Conservation (phyloP, 345 rosid genomes). For the Syzygium aromaticum region DNA sequence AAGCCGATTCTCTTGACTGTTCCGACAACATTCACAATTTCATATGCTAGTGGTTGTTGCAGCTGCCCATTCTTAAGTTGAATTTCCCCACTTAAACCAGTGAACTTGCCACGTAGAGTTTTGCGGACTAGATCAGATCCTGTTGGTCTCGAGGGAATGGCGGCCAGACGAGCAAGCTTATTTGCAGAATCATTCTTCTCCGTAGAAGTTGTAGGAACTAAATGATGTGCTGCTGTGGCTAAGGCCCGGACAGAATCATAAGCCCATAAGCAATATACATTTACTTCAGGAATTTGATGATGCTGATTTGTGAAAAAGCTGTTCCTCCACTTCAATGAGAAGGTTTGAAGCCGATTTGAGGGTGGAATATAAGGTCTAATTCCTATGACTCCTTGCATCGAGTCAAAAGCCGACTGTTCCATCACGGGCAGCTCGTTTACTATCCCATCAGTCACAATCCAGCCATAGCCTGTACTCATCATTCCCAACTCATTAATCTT, state of each 20-base stretch:
- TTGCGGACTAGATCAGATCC: slow-evolving; percentile 14
- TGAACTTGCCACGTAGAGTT: slow-evolving; percentile 6
- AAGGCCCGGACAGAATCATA: slow-evolving; percentile 31
- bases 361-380: background rate
- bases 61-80: slow-evolving; percentile 20
- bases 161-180: background rate
- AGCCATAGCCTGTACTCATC: background rate
- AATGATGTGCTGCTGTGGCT: slow-evolving; percentile 17
- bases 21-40: slow-evolving; percentile 28
- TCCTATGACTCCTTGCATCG: background rate
- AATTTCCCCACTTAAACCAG: slow-evolving; percentile 27
- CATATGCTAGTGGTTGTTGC: slow-evolving; percentile 6
- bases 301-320: background rate
- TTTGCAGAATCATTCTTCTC: background rate
- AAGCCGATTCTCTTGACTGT: slow-evolving; percentile 17
- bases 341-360: background rate
- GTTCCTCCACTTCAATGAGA: background rate
- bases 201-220: background rate
- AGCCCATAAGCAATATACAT: slow-evolving; percentile 15
- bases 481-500: background rate
- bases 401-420: background rate
- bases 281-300: background rate
- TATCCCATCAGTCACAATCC: background rate
- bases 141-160: slow-evolving; percentile 5
- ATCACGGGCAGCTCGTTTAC: background rate